Percentiles rank a stretch among this genome's conserved stretches.
Evolutionary conservation across 805 yeast species (phyloP).

Genomic region (Myxozyma neotropica): DNA sequence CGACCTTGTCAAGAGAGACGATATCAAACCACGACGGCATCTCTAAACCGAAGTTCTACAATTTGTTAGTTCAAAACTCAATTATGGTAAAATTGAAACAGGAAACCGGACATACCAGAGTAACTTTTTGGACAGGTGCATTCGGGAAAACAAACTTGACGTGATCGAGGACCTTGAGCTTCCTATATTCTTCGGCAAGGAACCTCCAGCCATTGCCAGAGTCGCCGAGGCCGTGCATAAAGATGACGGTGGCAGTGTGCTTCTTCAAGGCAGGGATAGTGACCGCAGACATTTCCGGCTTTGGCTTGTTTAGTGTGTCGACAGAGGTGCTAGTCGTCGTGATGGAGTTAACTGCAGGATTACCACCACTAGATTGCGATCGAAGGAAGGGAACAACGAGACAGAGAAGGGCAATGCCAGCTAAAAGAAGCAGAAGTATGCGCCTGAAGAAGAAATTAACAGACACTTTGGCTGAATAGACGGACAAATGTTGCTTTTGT

Average conservation of each 20-base stretch:
- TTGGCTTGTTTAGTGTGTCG: not conserved
- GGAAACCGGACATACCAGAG: conserved; percentile 47
- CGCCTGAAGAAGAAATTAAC: not conserved
- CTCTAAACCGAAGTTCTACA: conserved; percentile 56
- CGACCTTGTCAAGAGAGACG: conserved; percentile 38
- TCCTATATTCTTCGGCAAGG: conserved; percentile 62
- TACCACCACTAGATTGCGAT: not conserved
- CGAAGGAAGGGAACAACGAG: not conserved
- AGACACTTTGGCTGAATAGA: not conserved
- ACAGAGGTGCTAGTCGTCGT: not conserved
- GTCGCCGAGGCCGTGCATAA: conserved; percentile 85
- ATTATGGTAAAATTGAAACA: not conserved
- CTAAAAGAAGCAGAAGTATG: not conserved
- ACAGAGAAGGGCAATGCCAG: not conserved
- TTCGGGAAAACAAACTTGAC: conserved; percentile 84
- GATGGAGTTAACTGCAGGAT: not conserved
- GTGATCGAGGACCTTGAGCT: conserved; percentile 50
- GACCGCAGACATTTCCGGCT: conserved; percentile 15
- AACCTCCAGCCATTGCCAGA: conserved; percentile 88
- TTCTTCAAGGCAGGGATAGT: conserved; percentile 32
- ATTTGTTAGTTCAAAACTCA: not conserved
- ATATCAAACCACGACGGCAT: conserved; percentile 81
- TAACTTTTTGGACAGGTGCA: conserved; percentile 75
- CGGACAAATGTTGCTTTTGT: not conserved
- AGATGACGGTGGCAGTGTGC: conserved; percentile 36